A percentile compares a stretch with the other conserved stretches of the same genome.
phyloP scores from a whole-genome alignment of 2,329 filamentous ascomycete genomes.

The Thelonectria discophora region DNA sequence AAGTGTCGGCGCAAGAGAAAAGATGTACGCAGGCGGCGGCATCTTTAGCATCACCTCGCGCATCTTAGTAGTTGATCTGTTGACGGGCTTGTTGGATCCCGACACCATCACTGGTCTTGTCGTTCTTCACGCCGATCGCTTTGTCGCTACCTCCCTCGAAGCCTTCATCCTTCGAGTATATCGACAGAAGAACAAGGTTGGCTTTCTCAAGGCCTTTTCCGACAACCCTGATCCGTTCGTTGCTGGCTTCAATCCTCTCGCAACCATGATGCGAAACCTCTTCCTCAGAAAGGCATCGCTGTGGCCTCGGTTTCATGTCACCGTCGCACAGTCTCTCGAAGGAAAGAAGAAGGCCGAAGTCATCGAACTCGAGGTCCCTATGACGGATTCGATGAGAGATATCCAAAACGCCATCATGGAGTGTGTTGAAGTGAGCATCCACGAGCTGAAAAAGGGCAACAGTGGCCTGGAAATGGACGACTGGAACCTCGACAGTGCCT shows the following conservation, averaged over 20 bases:
- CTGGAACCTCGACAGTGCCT: slow-evolving; percentile 92
- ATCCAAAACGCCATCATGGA: slow-evolving; percentile 96
- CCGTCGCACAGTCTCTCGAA: slow-evolving; percentile 88
- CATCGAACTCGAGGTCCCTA: slow-evolving; percentile 93
- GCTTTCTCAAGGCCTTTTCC: slow-evolving; percentile 95
- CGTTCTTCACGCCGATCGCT: slow-evolving; percentile 86
- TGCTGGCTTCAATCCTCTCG: slow-evolving; percentile 84
- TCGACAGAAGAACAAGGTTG: slow-evolving; percentile 90
- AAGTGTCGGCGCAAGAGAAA: slow-evolving; percentile 85
- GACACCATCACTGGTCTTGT: slow-evolving; percentile 88
- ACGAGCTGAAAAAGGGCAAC: slow-evolving; percentile 92
- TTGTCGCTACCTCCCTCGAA: slow-evolving; percentile 87
- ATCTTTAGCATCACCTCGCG: slow-evolving; percentile 96
- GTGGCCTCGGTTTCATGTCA: slow-evolving; percentile 93
- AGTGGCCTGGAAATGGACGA: slow-evolving; percentile 93
- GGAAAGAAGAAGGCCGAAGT: slow-evolving; percentile 95
- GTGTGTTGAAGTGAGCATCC: slow-evolving; percentile 93
- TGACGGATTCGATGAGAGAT: slow-evolving; percentile 92
- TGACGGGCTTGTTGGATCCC: slow-evolving; percentile 83
- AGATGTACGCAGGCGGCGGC: slow-evolving; percentile 88
- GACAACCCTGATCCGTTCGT: slow-evolving; percentile 93
- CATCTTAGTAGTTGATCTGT: slow-evolving; percentile 91
- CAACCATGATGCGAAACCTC: slow-evolving; percentile 88
- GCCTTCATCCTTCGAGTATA: slow-evolving; percentile 96
- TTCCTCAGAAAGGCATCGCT: slow-evolving; percentile 89